Evolutionary conservation across 2,329 filamentous ascomycete genomes (phyloP).

Genomic region (Beauveria sp.): DNA sequence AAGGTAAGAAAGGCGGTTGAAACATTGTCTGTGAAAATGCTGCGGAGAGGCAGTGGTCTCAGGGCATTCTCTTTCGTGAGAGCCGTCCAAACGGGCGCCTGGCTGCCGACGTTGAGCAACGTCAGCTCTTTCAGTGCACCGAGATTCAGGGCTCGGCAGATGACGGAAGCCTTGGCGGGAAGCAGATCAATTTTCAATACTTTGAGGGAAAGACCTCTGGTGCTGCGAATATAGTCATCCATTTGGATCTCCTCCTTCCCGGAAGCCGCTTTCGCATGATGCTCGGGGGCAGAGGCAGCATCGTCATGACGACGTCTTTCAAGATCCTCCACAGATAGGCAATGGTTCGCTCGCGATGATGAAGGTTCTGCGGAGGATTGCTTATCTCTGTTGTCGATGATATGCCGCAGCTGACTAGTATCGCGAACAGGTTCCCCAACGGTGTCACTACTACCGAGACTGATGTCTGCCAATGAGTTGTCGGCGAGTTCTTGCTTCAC

Average conservation of each 20-base stretch:
- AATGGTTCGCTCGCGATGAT: neutral
- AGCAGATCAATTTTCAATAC: slow-evolving; percentile 50
- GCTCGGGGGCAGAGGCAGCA: neutral
- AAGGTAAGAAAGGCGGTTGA: slow-evolving; percentile 46
- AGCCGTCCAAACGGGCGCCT: slow-evolving; percentile 51
- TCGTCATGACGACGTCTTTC: neutral
- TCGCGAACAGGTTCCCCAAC: neutral
- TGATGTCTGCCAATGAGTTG: neutral
- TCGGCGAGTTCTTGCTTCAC: neutral
- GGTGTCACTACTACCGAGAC: neutral
- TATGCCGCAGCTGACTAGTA: neutral
- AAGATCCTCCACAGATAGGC: neutral
- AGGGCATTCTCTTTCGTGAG: slow-evolving; percentile 46
- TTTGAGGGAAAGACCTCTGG: slow-evolving; percentile 49
- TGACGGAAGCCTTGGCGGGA: slow-evolving; percentile 49
- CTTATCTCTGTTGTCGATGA: neutral
- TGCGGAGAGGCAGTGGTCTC: slow-evolving; percentile 43
- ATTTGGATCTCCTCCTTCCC: slow-evolving; percentile 19
- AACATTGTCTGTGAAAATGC: slow-evolving; percentile 58
- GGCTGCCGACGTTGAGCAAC: slow-evolving; percentile 55
- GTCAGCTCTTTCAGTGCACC: slow-evolving; percentile 48
- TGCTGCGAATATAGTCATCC: slow-evolving; percentile 47
- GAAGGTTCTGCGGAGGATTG: neutral
- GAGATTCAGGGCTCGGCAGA: slow-evolving; percentile 50
- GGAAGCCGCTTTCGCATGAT: neutral